phyloP scores from a whole-genome alignment of 495 filamentous ascomycete species.

The Penicilliopsis zonata region DNA sequence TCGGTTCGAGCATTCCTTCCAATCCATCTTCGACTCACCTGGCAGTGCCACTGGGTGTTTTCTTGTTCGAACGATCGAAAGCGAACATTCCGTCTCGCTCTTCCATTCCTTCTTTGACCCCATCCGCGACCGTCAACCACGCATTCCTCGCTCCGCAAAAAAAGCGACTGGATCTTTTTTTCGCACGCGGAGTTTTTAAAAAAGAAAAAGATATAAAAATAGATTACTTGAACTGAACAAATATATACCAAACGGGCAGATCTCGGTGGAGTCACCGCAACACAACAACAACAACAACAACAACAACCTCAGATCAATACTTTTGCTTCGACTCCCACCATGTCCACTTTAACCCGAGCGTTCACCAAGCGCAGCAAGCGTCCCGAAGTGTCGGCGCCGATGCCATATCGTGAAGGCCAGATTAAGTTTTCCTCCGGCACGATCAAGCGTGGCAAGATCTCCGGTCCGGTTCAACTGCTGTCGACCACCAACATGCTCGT shows the following conservation, averaged over 20 bases:
- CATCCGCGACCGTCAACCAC: conserved; percentile 24
- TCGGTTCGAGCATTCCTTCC: background rate
- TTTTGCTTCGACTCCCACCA: too few relatives aligned
- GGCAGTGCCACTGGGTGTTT: background rate
- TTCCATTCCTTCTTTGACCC: conserved; percentile 16
- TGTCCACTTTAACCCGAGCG: conserved; percentile 47
- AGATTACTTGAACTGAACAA: conserved; percentile 7
- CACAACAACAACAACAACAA: too few relatives aligned
- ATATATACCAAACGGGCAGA: conserved; percentile 3
- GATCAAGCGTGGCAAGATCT: conserved; percentile 60
- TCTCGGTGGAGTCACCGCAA: conserved; percentile 2
- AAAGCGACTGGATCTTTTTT: conserved; percentile 4
- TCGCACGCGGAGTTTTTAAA: too few relatives aligned
- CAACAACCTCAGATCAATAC: too few relatives aligned
- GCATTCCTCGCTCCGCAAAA: conserved; percentile 12
- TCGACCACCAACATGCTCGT: conserved; percentile 95
- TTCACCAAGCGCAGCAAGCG: conserved; percentile 52
- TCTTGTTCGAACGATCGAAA: background rate
- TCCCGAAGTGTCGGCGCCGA: conserved; percentile 33
- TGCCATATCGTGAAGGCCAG: conserved; percentile 37
- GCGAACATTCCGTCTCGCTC: conserved; percentile 1
- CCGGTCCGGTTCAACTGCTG: conserved; percentile 70
- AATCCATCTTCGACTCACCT: background rate
- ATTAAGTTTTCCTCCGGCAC: conserved; percentile 33
- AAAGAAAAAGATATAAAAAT: conserved; percentile 10